Evolutionary conservation across 306 rosid genomes (phyloP).

Genomic region (Quercus glauca): DNA sequence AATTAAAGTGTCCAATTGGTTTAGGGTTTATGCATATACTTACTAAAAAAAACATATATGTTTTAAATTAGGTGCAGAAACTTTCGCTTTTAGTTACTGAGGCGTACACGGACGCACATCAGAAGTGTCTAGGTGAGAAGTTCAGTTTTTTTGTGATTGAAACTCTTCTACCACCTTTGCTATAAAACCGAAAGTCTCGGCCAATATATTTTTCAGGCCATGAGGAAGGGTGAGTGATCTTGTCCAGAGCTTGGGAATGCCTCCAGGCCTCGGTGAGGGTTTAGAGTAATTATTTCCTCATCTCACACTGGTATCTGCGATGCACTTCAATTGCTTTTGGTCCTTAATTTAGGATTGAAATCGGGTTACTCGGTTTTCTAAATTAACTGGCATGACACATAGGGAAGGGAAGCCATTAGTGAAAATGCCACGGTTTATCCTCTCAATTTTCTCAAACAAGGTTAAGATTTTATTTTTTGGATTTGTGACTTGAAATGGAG

Average conservation of each 20-base stretch:
- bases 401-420: no score
- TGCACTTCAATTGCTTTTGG: slow-evolving; percentile 22
- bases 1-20: neutral
- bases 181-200: slow-evolving; percentile 12
- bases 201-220: slow-evolving; percentile 39
- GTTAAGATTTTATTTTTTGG: no score
- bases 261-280: slow-evolving; percentile 35
- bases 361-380: no score
- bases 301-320: slow-evolving; percentile 9
- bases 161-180: slow-evolving; percentile 4
- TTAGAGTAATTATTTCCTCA: slow-evolving; percentile 34
- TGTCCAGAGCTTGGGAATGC: slow-evolving; percentile 55
- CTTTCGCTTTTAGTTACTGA: slow-evolving; percentile 71
- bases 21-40: neutral
- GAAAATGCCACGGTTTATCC: no score
- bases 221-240: slow-evolving; percentile 56
- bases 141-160: neutral
- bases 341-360: no score
- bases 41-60: neutral
- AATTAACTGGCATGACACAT: no score
- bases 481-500: no score
- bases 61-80: slow-evolving; percentile 47
- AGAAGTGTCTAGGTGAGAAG: slow-evolving; percentile 66
- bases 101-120: slow-evolving; percentile 84
- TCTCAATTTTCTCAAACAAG: no score